Conservation (phyloP, 257 asterid genomes). For the Ehretia macrophylla region DNA sequence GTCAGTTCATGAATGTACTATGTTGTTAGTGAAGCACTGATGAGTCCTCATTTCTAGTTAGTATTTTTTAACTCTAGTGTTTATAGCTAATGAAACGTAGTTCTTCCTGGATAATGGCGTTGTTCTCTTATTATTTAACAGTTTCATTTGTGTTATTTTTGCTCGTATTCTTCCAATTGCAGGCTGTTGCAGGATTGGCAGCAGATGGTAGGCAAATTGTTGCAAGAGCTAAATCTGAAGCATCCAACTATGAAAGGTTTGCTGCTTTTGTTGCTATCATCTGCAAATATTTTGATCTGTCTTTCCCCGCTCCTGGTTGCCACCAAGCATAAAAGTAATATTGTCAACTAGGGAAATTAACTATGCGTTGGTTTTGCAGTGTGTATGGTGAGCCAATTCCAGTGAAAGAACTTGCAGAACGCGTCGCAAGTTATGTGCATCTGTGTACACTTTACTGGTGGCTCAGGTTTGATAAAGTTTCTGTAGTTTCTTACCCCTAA, state of each 20-base stretch:
- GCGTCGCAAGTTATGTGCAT: conserved; percentile 95
- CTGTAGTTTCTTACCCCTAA: neutral
- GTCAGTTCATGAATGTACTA: too few species aligned
- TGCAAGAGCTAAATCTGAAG: conserved; percentile 80
- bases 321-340: neutral
- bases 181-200: conserved; percentile 95
- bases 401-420: conserved; percentile 84
- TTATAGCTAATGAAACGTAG: too few species aligned
- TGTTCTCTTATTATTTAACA: neutral
- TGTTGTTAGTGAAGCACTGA: too few species aligned
- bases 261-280: neutral
- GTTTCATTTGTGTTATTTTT: conserved; percentile 3
- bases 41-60: too few species aligned
- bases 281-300: neutral
- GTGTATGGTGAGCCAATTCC: conserved; percentile 79
- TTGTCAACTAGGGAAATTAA: neutral
- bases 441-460: conserved; percentile 96
- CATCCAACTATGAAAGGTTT: conserved; percentile 73
- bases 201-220: conserved; percentile 96
- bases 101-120: too few species aligned
- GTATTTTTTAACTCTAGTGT: too few species aligned
- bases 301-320: neutral
- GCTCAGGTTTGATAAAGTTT: conserved; percentile 63
- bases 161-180: conserved; percentile 15
- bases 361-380: conserved; percentile 35